Percentiles rank a stretch among this genome's conserved stretches.
These are phyloP conservation scores for Ocimum tenuiflorum DNA, from an alignment of 257 asterid genomes.

Conservation along the genomic window DNA sequence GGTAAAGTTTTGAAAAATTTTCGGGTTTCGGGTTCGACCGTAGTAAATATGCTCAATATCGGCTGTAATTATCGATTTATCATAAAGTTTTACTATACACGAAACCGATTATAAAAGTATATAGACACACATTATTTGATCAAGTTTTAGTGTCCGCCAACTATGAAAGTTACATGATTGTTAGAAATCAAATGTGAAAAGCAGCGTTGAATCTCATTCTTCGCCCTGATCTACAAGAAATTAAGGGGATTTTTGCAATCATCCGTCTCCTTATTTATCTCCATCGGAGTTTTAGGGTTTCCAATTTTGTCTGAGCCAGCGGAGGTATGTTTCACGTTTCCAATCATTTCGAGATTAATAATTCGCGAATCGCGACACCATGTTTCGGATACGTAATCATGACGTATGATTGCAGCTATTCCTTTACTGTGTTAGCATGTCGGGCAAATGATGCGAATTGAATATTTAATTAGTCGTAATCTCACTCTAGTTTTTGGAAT, in stretches of 20 bases:
- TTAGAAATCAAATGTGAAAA: too few species aligned
- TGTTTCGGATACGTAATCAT: slow-evolving; percentile 10
- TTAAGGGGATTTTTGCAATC: slow-evolving; percentile 32
- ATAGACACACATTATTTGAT: too few species aligned
- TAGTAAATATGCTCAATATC: too few species aligned
- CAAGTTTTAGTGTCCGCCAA: too few species aligned
- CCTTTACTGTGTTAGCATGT: not conserved
- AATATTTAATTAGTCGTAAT: not conserved
- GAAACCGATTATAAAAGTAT: too few species aligned
- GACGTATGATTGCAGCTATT: not conserved
- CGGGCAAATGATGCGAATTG: slow-evolving; percentile 13
- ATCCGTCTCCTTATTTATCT: slow-evolving; percentile 9
- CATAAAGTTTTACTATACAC: too few species aligned
- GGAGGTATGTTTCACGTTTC: slow-evolving; percentile 27
- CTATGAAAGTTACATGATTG: too few species aligned
- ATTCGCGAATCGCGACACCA: slow-evolving; percentile 13
- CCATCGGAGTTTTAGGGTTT: slow-evolving; percentile 46
- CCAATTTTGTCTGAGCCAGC: not conserved
- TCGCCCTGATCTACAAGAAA: slow-evolving; percentile 31
- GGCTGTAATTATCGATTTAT: too few species aligned
- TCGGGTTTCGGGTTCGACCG: too few species aligned
- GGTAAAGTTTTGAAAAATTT: too few species aligned
- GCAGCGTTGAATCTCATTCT: slow-evolving; percentile 35
- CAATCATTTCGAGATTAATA: slow-evolving; percentile 10
- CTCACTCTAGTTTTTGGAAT: not conserved